Base-by-base conservation (phyloP, 2,329 filamentous ascomycete species). In the Sporothrix mexicana region DNA sequence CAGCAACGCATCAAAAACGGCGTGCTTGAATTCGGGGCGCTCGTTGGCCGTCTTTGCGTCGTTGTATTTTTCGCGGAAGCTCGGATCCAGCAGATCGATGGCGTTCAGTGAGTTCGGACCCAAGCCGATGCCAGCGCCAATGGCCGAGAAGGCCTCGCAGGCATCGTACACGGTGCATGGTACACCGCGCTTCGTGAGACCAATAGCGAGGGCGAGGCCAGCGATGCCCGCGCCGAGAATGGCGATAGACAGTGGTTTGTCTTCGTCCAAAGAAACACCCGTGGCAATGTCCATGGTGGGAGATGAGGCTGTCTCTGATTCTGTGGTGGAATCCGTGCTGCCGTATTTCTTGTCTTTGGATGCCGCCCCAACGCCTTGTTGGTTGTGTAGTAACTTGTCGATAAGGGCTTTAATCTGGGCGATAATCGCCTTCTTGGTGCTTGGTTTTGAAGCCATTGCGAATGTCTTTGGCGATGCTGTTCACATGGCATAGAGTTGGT, bases 101-200 rank as follows among this genome's bases (percentile, higher is more conserved):
- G 49, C 49, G 17, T 7, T 51, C 49, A 51, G 17, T 15, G 49
- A 51, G n/a, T 51, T 51, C 13, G 49, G 49, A 51, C 49, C 49
- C 49, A 51, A n/a, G 49, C 49, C 49, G 49, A 51, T 51, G 6
- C 49, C 49, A 17, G 49, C 49, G 17, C 49, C 49, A 51, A 51
- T 51, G 49, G 49, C 49, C 49, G 49, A 51, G 49, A 51, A 51
- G 13, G 49, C 49, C 49, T 51, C 49, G 49, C 49, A 51, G 49
- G 49, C 49, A n/a, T 51, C 49, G 49, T 51, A 51, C 49, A 51
- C 49, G 49, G 49, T 51, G 49, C 49, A 51, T 13, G 49, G 49
- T n/a, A 51, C 49, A n/a, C 49, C 49, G 2, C 49, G 49, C 49
- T 51, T 51, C 17, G 49, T 51, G 49, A 51, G 49, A 13, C 49